Percentiles rank a stretch among this genome's conserved stretches.
Conservation (phyloP, 148 eudicot species). For the Spergularia marina region DNA sequence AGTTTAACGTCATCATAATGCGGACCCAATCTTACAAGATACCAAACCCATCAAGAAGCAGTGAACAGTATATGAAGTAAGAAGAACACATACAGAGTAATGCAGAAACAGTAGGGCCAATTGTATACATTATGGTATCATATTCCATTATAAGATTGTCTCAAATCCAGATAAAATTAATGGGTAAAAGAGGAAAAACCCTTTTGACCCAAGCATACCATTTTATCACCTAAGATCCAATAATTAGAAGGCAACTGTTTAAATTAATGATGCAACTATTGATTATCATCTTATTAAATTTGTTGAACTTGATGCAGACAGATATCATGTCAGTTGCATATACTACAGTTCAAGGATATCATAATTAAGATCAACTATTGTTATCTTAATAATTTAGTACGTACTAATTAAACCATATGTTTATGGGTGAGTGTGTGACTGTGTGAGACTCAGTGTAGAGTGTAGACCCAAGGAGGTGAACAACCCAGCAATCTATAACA, state of each 20-base stretch:
- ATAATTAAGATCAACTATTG: slow-evolving; percentile 12
- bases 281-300: slow-evolving; percentile 12
- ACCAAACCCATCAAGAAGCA: slow-evolving; percentile 4
- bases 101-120: slow-evolving; percentile 1
- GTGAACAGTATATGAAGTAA: background rate
- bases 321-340: slow-evolving; percentile 17
- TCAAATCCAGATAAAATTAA: slow-evolving; percentile 10
- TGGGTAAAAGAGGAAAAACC: background rate
- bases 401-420: background rate
- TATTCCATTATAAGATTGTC: slow-evolving; percentile 25
- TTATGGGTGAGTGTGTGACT: background rate
- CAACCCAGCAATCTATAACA: background rate
- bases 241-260: slow-evolving; percentile 23
- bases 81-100: too few relatives aligned
- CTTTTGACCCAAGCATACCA: slow-evolving; percentile 16
- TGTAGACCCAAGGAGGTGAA: background rate
- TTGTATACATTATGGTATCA: slow-evolving; percentile 21
- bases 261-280: slow-evolving; percentile 14
- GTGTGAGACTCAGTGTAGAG: background rate
- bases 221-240: slow-evolving; percentile 18
- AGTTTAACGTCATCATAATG: background rate
- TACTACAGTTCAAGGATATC: background rate
- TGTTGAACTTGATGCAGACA: slow-evolving; percentile 31
- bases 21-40: background rate
- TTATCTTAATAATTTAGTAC: background rate